Percentiles rank a stretch among this genome's conserved stretches.
phyloP scores from a whole-genome alignment of 129 eudicot genomes.

The Glebionis coronaria region DNA sequence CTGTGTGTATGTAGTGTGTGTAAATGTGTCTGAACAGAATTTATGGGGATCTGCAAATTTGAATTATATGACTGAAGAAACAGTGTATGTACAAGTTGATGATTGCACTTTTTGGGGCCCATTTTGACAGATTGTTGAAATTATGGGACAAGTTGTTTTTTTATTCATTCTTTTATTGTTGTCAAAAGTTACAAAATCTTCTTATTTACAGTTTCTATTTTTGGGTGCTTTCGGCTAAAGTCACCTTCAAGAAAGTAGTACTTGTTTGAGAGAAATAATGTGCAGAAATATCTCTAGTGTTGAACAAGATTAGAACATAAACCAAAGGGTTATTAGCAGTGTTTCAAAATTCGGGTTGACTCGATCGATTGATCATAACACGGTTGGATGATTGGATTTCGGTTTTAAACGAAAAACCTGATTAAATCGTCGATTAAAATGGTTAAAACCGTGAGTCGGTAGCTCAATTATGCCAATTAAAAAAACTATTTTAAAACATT shows the following conservation, averaged over 20 bases:
- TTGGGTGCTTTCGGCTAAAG: not conserved
- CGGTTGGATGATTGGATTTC: no score
- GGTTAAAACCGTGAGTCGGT: no score
- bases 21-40: not conserved
- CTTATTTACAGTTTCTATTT: constrained; percentile 27
- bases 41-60: constrained; percentile 30
- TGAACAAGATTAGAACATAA: no score
- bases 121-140: constrained; percentile 10
- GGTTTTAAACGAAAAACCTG: no score
- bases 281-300: no score
- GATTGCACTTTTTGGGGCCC: constrained; percentile 29
- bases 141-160: not conserved
- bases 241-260: no score
- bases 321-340: no score
- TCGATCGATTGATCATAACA: no score
- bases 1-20: not conserved
- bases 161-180: not conserved
- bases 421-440: no score
- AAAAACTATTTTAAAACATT: no score
- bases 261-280: not conserved
- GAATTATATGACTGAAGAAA: constrained; percentile 5
- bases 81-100: constrained; percentile 22
- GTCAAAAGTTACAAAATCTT: constrained; percentile 20
- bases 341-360: no score
- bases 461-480: no score